Conservation (phyloP, 768 basidiomycete species). For the Rhodotorula taiwanensis region DNA sequence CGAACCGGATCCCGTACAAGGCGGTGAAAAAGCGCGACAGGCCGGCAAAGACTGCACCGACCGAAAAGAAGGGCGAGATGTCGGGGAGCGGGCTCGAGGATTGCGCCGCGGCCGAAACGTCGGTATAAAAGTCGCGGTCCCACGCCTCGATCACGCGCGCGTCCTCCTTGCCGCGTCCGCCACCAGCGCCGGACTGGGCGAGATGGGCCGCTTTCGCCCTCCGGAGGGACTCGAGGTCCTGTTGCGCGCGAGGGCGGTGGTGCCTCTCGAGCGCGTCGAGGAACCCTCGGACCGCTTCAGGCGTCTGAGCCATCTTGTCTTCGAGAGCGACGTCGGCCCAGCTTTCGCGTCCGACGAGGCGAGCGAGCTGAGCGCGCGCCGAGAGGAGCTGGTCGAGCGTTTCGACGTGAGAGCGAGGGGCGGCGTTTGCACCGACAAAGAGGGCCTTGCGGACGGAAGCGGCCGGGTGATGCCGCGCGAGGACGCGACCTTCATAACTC, state of each 20-base stretch:
- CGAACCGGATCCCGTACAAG: constrained; percentile 73
- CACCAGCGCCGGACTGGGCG: constrained; percentile 22
- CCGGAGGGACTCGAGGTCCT: constrained; percentile 60
- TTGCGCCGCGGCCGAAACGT: constrained; percentile 35
- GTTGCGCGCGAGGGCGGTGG: constrained; percentile 67
- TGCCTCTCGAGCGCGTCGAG: constrained; percentile 71
- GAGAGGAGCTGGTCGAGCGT: constrained; percentile 68
- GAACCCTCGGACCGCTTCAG: constrained; percentile 87
- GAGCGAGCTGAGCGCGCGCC: constrained; percentile 73
- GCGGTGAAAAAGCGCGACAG: constrained; percentile 80
- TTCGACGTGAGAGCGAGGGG: constrained; percentile 59
- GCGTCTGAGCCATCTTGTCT: constrained; percentile 96
- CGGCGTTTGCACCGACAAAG: constrained; percentile 65
- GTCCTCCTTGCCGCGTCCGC: constrained; percentile 35
- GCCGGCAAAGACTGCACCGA: constrained; percentile 86
- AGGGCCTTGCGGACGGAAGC: constrained; percentile 75
- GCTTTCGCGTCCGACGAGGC: constrained; percentile 72
- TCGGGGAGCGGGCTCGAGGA: constrained; percentile 46
- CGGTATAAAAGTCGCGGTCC: constrained; percentile 90
- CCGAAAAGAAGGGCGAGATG: constrained; percentile 55
- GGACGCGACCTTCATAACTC: constrained; percentile 84
- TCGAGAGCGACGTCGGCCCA: constrained; percentile 78
- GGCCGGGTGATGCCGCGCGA: constrained; percentile 77
- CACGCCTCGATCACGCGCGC: constrained; percentile 72
- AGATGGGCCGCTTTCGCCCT: constrained; percentile 67